Percentiles rank a stretch among this genome's conserved stretches.
Conservation (phyloP, 371 early-diverging fungal species). For the Basidiobolus meristosporus region DNA sequence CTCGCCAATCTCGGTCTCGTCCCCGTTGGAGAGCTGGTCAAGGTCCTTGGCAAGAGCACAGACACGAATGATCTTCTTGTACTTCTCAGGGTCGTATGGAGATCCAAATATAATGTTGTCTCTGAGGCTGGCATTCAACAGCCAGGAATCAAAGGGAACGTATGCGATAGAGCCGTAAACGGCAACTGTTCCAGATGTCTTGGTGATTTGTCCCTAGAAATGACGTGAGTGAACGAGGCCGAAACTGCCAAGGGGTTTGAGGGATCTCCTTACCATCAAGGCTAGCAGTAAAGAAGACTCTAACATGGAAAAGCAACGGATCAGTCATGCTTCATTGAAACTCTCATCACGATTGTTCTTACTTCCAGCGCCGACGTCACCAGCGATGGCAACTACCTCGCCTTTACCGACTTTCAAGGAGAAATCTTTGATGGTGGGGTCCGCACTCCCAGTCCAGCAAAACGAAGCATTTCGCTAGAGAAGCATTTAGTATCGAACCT, state of each 20-base stretch:
- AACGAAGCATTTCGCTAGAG: slow-evolving; percentile 25
- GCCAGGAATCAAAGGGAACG: slow-evolving; percentile 51
- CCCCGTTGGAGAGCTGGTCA: slow-evolving; percentile 36
- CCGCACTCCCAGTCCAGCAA: slow-evolving; percentile 31
- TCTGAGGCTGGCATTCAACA: slow-evolving; percentile 39
- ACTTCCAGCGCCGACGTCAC: slow-evolving; percentile 52
- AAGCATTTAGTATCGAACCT: background rate
- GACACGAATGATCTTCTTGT: slow-evolving; percentile 27
- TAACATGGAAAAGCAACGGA: too few relatives aligned
- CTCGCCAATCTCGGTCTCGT: slow-evolving; percentile 70
- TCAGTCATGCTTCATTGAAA: too few relatives aligned
- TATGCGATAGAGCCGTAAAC: slow-evolving; percentile 33
- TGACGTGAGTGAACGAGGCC: too few relatives aligned
- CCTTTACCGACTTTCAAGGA: slow-evolving; percentile 19
- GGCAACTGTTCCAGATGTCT: slow-evolving; percentile 12
- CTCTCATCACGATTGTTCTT: too few relatives aligned
- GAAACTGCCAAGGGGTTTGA: too few relatives aligned
- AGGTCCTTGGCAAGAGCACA: slow-evolving; percentile 55
- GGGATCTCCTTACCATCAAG: too few relatives aligned
- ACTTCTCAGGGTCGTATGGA: slow-evolving; percentile 20
- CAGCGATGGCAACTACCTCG: slow-evolving; percentile 37
- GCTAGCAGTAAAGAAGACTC: too few relatives aligned
- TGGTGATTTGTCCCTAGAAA: slow-evolving; percentile 36
- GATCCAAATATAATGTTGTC: slow-evolving; percentile 60
- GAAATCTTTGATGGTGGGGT: slow-evolving; percentile 11